Base-by-base conservation (phyloP, 1,139 yeast genomes). In the Starmera stellimalicola region DNA sequence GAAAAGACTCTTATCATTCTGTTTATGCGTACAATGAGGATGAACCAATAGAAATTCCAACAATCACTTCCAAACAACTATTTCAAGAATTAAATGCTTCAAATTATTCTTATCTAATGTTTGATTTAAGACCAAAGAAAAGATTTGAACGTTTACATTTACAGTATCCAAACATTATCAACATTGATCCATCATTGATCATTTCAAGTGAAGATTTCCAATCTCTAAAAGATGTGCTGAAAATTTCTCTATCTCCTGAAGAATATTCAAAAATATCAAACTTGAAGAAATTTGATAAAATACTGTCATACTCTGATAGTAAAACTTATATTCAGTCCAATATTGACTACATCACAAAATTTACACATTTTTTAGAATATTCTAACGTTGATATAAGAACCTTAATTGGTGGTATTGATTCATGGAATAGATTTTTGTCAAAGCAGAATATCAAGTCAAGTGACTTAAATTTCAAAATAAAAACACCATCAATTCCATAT, bases 131-230 rank as follows among this genome's bases (percentile, higher is more conserved):
- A 40, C 60, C 73, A 5, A 49, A 62, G 10, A 63, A 62, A 33
- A 70, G 69, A 25, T 76, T 57, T 43, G 58, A 64, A 20, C 54
- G 65, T 18, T 72, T 74, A 43, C 84, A 76, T 47, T 70, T 80
- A 10, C 65, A 61, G 18, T 58, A 50, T 14, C 55, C 50, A 6
- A 67, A 76, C 37, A 47, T 73, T 4, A 57, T 80, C 5, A 75
- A 76, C 39, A 63, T 81, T 16, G 84, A 77, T 32, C 88, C 91
- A 0, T 48, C 57, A 1, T 31, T 62, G n/a, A 37, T 62, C 39
- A 5, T 48, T 47, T 52, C 56, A n/a, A 50, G 53, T 17, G 47
- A 50, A 48, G 40, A 57, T 39, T 41, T 52, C 52, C 44, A 48
- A 6, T 62, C 60, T 29, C 45, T 62, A 11, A 50, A 54, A 29